Conservation (phyloP, 2,329 filamentous ascomycete species). For the Trichophyton equinum region DNA sequence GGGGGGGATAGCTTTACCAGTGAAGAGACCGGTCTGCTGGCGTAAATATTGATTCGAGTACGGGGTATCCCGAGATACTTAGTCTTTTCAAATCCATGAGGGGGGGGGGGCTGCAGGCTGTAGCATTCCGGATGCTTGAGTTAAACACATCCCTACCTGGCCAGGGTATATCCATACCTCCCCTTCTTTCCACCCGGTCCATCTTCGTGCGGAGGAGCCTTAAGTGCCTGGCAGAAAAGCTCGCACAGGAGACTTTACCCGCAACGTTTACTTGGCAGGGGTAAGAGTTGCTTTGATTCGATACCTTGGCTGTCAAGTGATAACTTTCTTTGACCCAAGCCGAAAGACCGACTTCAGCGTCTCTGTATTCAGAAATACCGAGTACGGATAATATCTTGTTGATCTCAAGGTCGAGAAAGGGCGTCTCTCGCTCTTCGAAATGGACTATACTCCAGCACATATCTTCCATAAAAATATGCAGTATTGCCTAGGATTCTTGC, state of each 20-base stretch:
- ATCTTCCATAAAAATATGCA: too few relatives aligned
- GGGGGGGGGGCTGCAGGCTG: too few relatives aligned
- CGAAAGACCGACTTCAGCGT: too few relatives aligned
- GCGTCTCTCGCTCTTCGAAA: too few relatives aligned
- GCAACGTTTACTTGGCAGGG: constrained; percentile 1
- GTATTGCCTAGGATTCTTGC: too few relatives aligned
- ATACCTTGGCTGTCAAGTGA: background rate
- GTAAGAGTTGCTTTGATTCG: background rate
- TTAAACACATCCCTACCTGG: background rate
- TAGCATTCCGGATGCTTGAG: background rate
- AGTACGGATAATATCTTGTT: too few relatives aligned
- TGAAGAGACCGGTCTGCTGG: background rate
- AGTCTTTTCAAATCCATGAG: too few relatives aligned
- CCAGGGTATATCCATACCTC: background rate
- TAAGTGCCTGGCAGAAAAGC: background rate
- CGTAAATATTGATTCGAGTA: background rate
- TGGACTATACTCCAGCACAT: too few relatives aligned
- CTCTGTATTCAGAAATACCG: too few relatives aligned
- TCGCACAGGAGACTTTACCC: constrained; percentile 1
- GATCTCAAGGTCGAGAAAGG: too few relatives aligned
- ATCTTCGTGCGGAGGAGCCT: too few relatives aligned
- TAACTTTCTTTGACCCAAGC: too few relatives aligned
- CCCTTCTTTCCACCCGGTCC: background rate
- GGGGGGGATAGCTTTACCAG: background rate
- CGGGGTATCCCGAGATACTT: background rate